Conservation (phyloP, 129 eudicot genomes). For the Tagetes patula region DNA sequence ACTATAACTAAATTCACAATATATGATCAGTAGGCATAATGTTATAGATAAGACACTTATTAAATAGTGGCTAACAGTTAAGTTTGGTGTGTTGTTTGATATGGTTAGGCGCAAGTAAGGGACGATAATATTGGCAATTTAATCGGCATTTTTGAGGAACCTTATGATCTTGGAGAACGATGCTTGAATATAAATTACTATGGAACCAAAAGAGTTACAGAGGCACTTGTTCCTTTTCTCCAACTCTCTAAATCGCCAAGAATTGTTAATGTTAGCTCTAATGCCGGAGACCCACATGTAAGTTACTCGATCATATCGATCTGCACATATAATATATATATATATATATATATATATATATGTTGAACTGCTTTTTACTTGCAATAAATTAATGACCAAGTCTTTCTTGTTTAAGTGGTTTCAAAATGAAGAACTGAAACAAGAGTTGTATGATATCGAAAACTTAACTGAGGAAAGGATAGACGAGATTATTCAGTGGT, state of each 20-base stretch:
- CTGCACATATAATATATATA: not conserved
- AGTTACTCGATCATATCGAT: not conserved
- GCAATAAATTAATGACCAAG: not conserved
- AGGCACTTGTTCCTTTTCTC: constrained; percentile 19
- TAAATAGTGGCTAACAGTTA: not conserved
- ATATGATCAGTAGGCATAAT: too few species aligned
- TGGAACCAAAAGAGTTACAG: constrained; percentile 28
- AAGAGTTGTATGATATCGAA: constrained; percentile 14
- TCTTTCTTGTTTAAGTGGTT: constrained; percentile 17
- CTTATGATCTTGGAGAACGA: constrained; percentile 18
- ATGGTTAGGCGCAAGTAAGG: not conserved
- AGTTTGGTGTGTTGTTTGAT: not conserved
- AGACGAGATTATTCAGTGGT: constrained; percentile 27
- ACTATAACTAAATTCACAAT: too few species aligned
- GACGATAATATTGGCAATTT: constrained; percentile 6
- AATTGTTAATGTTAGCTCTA: constrained; percentile 29
- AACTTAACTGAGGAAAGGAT: constrained; percentile 17
- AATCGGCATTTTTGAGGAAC: not conserved
- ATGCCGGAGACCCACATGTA: constrained; percentile 21
- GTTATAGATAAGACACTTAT: too few species aligned
- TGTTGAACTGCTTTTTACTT: too few species aligned
- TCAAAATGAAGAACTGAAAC: constrained; percentile 23
- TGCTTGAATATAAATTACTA: constrained; percentile 28
- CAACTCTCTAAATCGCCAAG: constrained; percentile 12
- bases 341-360: too few species aligned